Evolutionary conservation across 495 filamentous ascomycete genomes (phyloP).

Genomic region (Amphirosellinia nigrospora): DNA sequence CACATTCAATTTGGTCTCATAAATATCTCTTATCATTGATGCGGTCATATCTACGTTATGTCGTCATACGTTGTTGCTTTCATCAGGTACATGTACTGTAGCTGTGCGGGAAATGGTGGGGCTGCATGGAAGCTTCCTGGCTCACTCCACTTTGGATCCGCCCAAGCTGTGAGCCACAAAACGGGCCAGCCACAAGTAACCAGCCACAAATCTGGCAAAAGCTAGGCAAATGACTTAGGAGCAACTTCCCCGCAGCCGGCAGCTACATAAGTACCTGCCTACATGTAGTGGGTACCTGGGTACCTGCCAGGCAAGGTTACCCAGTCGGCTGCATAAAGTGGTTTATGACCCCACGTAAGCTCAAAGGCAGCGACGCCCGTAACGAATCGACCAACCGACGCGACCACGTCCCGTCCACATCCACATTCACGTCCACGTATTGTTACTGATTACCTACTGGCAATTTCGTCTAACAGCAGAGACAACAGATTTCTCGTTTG

Average conservation of each 20-base stretch:
- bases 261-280: not conserved
- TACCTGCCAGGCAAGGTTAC: not conserved
- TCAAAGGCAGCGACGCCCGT: not conserved
- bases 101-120: too few relatives aligned
- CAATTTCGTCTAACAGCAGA: too few relatives aligned
- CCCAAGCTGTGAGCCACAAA: not conserved
- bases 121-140: not conserved
- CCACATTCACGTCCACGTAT: too few relatives aligned
- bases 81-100: too few relatives aligned
- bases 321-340: slow-evolving; percentile 1
- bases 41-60: slow-evolving; percentile 20
- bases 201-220: too few relatives aligned
- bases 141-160: not conserved
- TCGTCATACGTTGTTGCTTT: slow-evolving; percentile 10
- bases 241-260: slow-evolving; percentile 16
- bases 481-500: not conserved
- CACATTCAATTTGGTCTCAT: not conserved
- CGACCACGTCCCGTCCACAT: too few relatives aligned
- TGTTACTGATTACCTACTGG: too few relatives aligned
- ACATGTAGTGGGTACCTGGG: too few relatives aligned
- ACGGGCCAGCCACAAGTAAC: not conserved
- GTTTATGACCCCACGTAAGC: slow-evolving; percentile 7
- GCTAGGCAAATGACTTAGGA: too few relatives aligned
- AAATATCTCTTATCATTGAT: not conserved
- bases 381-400: slow-evolving; percentile 13